Base-by-base conservation (phyloP, 2,329 filamentous ascomycete species). In the Cryphonectria parasitica region DNA sequence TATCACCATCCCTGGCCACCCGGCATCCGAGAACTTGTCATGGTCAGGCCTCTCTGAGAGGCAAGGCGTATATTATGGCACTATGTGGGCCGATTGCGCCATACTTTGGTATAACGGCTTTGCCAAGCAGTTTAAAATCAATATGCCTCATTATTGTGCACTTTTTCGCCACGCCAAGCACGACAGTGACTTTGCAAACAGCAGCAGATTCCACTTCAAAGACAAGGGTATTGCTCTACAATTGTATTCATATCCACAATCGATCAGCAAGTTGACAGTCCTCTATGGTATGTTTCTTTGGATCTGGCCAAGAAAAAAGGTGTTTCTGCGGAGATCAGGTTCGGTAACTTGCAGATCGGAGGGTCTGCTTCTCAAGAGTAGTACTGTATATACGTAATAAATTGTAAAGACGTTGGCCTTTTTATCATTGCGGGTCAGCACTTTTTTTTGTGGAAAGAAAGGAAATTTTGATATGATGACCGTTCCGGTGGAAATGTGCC, bases 51-150 rank as follows among this genome's bases (percentile, higher is more conserved):
- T 56, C 45, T 4, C 25, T 63, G 34, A 65, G n/a, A 34, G 15
- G 13, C 36, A 34, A 39, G 60, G 52, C 39, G 56, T 31, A 43
- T 25, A 72, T 72, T 69, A 60, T 71, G 71, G 68, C 65, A 72
- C 36, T 22, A 65, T 68, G 69, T 71, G 71, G 71, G 71, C 67
- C 71, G 66, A 72, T 72, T 54, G 68, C 68, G 71, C 71, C 66
- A 72, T 72, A 13, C 45, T 60, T 36, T 66, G 62, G 66, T 28
- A 45, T n/a, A 22, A 22, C 8, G 17, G 13, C 25, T 58, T 58
- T 4, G 10, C 15, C 22, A 25, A 28, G 13, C 52, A 25, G 1
- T 1, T 56, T 56, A 25, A 56, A 28, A 31, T 56, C 52, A 56
- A 15, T 2, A 3, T 31, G 25, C 15, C 52, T 4, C 11, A 17